Evolutionary conservation across 169 alveolate genomes (phyloP), one percentile per base, ranked within the genome.

Genomic region (Babesia bovis): DNA sequence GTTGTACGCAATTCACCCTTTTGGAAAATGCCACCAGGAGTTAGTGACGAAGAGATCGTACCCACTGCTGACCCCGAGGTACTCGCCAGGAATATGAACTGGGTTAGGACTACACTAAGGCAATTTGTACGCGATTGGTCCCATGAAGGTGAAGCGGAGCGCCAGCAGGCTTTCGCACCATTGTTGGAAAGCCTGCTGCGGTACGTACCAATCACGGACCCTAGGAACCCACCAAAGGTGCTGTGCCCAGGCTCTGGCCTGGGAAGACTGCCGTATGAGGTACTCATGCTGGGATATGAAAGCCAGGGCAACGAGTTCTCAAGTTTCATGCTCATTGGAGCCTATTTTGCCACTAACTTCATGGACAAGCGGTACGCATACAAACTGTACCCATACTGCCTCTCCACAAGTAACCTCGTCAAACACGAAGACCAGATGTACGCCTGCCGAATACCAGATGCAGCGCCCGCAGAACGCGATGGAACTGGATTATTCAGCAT

Each of bases 261-360:
- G 57, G 99, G 99, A 15, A 89, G 99, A 66, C 81, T 97, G 60
- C 97, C 98, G 26, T 97, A 92, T 69, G 99, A 97, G 77, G 95
- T 96, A 3, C 96, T 98, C 53, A 72, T 89, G 59, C 77, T 86
- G 28, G 99, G 99, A 3, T 97, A 94, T 77, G 88, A 94, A 56
- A 92, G 98, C n/a, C 98, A 97, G 84, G 99, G 99, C 32, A 97
- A 97, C 84, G 99, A 97, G 82, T 93, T 97, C 67, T 94, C 98
- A 19, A 96, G 94, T 85, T 96, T 95, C 79, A 97, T 97, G 99
- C 92, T 96, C 5, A 70, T 97, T 25, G 86, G 94, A 3, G 88
- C 96, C 12, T 82, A 91, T 47, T 92, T 92, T 66, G 83, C 91
- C n/a, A 73, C 93, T n/a, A 93, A 93, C 63, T 89, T 84, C 68